phyloP scores from a whole-genome alignment of 1,284 basidiomycete species.

The Fomes fomentarius region DNA sequence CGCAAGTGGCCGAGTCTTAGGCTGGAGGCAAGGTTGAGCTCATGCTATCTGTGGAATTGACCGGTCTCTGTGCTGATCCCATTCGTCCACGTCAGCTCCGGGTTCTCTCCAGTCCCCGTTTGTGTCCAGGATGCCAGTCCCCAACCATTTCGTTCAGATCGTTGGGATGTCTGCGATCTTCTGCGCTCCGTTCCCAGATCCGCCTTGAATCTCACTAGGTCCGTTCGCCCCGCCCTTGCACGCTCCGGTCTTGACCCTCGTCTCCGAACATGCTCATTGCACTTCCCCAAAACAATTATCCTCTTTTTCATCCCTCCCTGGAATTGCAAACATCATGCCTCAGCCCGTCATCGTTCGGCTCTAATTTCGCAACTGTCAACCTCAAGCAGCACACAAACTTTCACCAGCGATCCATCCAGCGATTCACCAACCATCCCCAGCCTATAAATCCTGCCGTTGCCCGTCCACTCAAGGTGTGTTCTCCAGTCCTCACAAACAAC shows the following conservation, averaged over 20 bases:
- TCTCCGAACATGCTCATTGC: not conserved
- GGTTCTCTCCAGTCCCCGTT: conserved; percentile 10
- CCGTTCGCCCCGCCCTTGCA: not conserved
- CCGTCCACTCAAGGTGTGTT: conserved; percentile 7
- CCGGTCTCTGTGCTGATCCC: not conserved
- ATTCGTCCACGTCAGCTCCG: conserved; percentile 1
- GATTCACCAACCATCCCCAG: not conserved
- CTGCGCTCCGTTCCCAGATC: conserved; percentile 14
- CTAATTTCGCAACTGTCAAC: conserved; percentile 15
- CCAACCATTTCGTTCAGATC: conserved; percentile 11
- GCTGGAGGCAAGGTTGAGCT: conserved; percentile 4
- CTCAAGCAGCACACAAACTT: conserved; percentile 5
- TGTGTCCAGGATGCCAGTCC: conserved; percentile 1
- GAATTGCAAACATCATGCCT: conserved; percentile 1
- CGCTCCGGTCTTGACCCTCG: not conserved
- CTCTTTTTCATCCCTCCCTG: not conserved
- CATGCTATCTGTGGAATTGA: not conserved
- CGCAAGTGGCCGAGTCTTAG: conserved; percentile 1
- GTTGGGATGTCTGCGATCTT: conserved; percentile 12
- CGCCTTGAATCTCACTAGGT: conserved; percentile 11
- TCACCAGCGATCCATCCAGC: not conserved
- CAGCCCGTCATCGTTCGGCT: conserved; percentile 13
- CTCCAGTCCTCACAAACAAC: conserved; percentile 1
- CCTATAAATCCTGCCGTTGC: conserved; percentile 12
- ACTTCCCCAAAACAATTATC: not conserved